Evolutionary conservation across 257 asterid species (phyloP).

Genomic region (Echites panduratus): DNA sequence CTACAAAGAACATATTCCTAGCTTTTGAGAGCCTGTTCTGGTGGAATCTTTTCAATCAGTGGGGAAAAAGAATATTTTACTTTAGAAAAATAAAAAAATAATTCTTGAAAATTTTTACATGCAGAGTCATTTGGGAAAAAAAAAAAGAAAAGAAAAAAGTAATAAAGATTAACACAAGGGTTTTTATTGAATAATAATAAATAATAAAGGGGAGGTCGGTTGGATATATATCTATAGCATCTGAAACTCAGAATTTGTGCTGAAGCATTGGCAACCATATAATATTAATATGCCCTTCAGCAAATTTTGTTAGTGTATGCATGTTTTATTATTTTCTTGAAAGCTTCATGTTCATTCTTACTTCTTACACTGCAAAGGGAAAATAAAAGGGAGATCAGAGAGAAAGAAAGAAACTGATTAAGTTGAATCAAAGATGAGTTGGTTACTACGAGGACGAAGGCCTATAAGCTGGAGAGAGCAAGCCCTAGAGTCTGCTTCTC

Average conservation of each 20-base stretch:
- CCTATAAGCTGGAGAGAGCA: conserved; percentile 64
- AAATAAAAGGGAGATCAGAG: neutral
- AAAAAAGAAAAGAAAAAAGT: too few relatives aligned
- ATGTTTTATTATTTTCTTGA: neutral
- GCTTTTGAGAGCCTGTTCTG: neutral
- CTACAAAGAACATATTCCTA: neutral
- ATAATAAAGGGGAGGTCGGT: neutral
- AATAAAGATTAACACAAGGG: too few relatives aligned
- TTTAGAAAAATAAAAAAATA: too few relatives aligned
- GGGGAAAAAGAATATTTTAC: too few relatives aligned
- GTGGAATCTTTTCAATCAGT: too few relatives aligned
- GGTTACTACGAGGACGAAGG: conserved; percentile 42
- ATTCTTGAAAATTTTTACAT: too few relatives aligned
- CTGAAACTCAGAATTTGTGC: neutral
- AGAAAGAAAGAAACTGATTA: neutral
- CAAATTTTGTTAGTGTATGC: neutral
- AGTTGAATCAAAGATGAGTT: conserved; percentile 28
- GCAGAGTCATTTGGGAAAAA: too few relatives aligned
- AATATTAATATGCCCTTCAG: neutral
- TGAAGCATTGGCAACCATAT: neutral
- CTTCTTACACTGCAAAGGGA: neutral
- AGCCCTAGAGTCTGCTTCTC: conserved; percentile 45
- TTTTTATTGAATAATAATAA: too few relatives aligned
- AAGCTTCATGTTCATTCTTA: neutral
- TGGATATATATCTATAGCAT: neutral